Percentiles rank a stretch among this genome's conserved stretches.
Evolutionary conservation across 805 yeast species (phyloP).

Genomic region (Barnettozyma vustinii): DNA sequence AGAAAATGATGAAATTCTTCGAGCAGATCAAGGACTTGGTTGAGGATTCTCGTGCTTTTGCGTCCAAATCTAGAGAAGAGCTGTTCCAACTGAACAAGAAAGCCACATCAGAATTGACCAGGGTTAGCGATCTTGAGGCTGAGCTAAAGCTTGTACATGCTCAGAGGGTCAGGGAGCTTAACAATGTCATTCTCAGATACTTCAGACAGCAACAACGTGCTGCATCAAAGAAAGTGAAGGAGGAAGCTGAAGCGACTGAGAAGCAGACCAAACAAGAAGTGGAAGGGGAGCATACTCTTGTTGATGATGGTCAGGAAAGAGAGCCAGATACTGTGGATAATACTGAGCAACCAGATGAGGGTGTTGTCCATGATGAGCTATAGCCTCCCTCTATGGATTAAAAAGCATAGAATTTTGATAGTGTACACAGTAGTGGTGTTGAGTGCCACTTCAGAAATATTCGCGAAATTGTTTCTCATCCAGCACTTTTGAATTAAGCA

Average conservation of each 20-base stretch:
- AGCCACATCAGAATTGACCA: conserved; percentile 20
- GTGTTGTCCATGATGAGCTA: neutral
- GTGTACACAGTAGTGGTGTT: too few relatives aligned
- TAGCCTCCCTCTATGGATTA: neutral
- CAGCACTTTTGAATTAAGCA: too few relatives aligned
- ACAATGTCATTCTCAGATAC: conserved; percentile 1
- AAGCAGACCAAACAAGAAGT: neutral
- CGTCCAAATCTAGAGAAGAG: conserved; percentile 24
- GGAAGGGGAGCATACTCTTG: neutral
- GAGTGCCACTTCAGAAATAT: neutral
- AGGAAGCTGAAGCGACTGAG: neutral
- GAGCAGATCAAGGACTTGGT: conserved; percentile 26
- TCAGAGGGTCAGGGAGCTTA: conserved; percentile 29
- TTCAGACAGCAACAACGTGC: conserved; percentile 9
- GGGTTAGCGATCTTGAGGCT: conserved; percentile 14
- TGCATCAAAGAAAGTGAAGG: conserved; percentile 11
- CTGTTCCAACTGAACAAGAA: conserved; percentile 27
- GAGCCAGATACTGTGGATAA: neutral
- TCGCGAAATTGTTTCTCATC: neutral
- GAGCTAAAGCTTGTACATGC: conserved; percentile 20
- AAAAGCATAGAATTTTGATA: neutral
- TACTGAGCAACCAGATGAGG: neutral
- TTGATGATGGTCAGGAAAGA: neutral
- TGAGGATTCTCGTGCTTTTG: conserved; percentile 17
- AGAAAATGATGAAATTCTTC: conserved; percentile 24